These are phyloP conservation scores for Globisporangium sylvaticum DNA, from an alignment of 352 stramenopile species.

Conservation along the genomic window DNA sequence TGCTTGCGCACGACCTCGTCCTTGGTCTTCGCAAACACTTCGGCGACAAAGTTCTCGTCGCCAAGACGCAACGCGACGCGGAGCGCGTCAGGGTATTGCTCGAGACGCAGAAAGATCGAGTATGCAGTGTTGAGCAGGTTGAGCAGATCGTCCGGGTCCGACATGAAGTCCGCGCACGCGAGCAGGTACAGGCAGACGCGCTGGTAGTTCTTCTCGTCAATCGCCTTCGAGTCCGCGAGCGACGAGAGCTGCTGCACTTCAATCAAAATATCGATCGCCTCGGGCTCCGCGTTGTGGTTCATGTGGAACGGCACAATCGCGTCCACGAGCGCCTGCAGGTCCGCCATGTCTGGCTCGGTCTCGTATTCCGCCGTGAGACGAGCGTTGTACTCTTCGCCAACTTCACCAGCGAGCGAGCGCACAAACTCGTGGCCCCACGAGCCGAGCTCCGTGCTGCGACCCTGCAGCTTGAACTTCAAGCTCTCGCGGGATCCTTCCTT, in stretches of 20 bases:
- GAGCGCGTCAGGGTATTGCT: constrained; percentile 94
- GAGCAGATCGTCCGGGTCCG: constrained; percentile 96
- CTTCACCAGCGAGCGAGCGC: constrained; percentile 95
- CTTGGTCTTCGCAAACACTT: constrained; percentile 78
- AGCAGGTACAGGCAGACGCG: constrained; percentile 98
- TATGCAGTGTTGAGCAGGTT: constrained; percentile 92
- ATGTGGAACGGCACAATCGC: constrained; percentile 99
- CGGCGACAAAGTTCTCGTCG: constrained; percentile 68
- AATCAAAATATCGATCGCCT: constrained; percentile 99
- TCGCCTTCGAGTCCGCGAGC: constrained; percentile 89
- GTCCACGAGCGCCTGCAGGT: constrained; percentile 96
- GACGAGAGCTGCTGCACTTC: constrained; percentile 97
- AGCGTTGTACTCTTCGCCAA: constrained; percentile 91
- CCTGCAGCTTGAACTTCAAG: constrained; percentile 89
- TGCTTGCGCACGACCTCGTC: constrained; percentile 75
- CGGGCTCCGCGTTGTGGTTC: constrained; percentile 98
- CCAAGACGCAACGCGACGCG: constrained; percentile 94
- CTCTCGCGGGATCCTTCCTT: constrained; percentile 89
- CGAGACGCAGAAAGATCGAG: constrained; percentile 92
- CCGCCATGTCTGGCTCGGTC: constrained; percentile 71
- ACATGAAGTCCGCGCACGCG: constrained; percentile 97
- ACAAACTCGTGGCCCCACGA: constrained; percentile 99
- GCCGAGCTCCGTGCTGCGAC: constrained; percentile 89
- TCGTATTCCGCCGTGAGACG: constrained; percentile 51
- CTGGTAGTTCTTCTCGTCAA: constrained; percentile 99